phyloP scores from a whole-genome alignment of 805 yeast species.

The Geotrichum ghanense region DNA sequence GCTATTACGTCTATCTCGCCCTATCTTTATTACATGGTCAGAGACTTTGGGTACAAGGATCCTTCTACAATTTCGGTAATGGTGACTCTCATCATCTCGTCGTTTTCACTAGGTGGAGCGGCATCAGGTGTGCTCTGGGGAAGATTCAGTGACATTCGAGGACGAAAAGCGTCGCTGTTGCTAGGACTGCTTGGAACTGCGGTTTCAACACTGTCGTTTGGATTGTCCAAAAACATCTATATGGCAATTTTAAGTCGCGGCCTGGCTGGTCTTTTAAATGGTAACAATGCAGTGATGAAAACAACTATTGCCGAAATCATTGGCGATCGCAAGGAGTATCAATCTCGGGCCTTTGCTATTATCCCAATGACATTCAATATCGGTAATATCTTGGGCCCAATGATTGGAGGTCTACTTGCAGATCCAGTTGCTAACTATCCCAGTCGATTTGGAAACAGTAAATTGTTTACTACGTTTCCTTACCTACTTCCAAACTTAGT shows the following conservation, averaged over 20 bases:
- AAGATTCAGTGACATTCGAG: slow-evolving; percentile 37
- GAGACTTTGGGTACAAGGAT: slow-evolving; percentile 35
- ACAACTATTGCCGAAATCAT: slow-evolving; percentile 48
- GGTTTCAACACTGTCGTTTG: slow-evolving; percentile 37
- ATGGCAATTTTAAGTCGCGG: slow-evolving; percentile 44
- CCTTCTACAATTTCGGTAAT: slow-evolving; percentile 20
- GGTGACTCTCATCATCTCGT: slow-evolving; percentile 41
- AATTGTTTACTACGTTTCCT: slow-evolving; percentile 29
- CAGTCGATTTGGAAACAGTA: slow-evolving; percentile 16
- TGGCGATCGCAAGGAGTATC: slow-evolving; percentile 44
- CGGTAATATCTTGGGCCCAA: slow-evolving; percentile 50
- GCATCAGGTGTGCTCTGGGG: slow-evolving; percentile 52
- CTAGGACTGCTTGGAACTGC: slow-evolving; percentile 44
- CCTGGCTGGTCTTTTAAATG: slow-evolving; percentile 45
- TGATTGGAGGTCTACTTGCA: slow-evolving; percentile 43
- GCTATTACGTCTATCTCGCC: slow-evolving; percentile 55
- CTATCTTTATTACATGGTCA: slow-evolving; percentile 50
- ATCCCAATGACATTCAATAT: slow-evolving; percentile 49
- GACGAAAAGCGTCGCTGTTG: slow-evolving; percentile 43
- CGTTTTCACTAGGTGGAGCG: slow-evolving; percentile 50
- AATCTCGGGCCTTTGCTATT: slow-evolving; percentile 49
- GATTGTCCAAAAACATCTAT: slow-evolving; percentile 41
- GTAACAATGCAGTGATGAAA: slow-evolving; percentile 52
- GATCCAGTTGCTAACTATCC: slow-evolving; percentile 29
- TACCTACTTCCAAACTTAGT: slow-evolving; percentile 42